Evolutionary conservation across 2,329 filamentous ascomycete genomes (phyloP).

Genomic region (Scedosporium dehoogii): DNA sequence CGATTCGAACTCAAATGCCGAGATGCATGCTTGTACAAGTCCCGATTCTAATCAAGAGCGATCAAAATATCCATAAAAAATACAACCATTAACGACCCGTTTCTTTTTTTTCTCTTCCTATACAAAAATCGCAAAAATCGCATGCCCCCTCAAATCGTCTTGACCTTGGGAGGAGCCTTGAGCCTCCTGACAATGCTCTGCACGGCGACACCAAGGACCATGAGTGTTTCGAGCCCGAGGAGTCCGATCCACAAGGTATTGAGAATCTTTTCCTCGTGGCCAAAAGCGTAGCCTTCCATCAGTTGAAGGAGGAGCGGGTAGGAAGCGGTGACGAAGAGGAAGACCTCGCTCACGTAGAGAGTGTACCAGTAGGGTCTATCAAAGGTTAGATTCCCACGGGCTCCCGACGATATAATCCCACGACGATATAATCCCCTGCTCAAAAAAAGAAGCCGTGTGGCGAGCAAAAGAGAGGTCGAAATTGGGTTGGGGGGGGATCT

Average conservation of each 20-base stretch:
- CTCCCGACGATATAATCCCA: no score
- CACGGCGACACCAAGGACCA: slow-evolving; percentile 30
- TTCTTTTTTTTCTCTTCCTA: neutral
- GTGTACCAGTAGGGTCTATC: slow-evolving; percentile 14
- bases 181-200: slow-evolving; percentile 14
- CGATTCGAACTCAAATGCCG: no score
- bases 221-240: slow-evolving; percentile 32
- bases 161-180: slow-evolving; percentile 1
- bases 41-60: neutral
- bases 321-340: slow-evolving; percentile 11
- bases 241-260: slow-evolving; percentile 38
- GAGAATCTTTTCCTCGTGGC: slow-evolving; percentile 27
- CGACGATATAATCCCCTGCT: no score
- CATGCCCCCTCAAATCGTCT: slow-evolving; percentile 2
- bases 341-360: slow-evolving; percentile 13
- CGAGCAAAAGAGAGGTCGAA: neutral
- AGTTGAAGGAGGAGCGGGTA: slow-evolving; percentile 18
- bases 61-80: neutral
- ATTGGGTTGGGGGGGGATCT: slow-evolving; percentile 1
- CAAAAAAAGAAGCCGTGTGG: no score
- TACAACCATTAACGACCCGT: neutral
- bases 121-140: neutral
- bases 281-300: slow-evolving; percentile 17
- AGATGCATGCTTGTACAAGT: no score
- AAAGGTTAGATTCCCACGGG: neutral